Base-by-base conservation (phyloP, 257 asterid genomes). In the Oldenlandia corymbosa region DNA sequence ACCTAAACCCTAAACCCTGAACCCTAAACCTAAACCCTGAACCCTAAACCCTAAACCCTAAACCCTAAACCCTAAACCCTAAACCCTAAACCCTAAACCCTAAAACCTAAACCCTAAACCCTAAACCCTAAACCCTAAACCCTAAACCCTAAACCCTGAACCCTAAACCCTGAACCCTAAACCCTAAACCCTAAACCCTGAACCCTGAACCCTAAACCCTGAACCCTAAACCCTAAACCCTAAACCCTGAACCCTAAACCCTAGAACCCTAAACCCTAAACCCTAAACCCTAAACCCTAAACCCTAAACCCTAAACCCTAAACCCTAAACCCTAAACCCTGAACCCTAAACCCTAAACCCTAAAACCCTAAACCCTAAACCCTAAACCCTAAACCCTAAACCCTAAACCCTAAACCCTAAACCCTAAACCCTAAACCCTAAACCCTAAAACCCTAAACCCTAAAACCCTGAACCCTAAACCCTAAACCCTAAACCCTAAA, bases 381-480 rank as follows among this genome's bases (percentile, higher is more conserved):
- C 67, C 67, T 46, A 62, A 62, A 42, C 67, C 67, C 56, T 42
- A 62, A 62, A 62, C 67, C 67, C 67, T 62, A 62, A 62, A 62
- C 67, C 67, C 67, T 62, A 62, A 62, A 62, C 67, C 67, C 67
- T 43, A 43, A 62, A 62, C 56, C 67, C 67, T 60, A 42, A 62
- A 62, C 55, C 67, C 67, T 45, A 42, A 62, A 42, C 55, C 67
- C 56, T 24, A 42, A 62, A 42, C 55, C 67, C 56, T 42, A 62
- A 62, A 42, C 67, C 67, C 56, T 42, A 62, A 62, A 62, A 42
- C 67, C 67, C 56, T 42, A 62, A 62, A 42, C 67, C 67, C 56
- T 42, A n/a, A 62, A 62, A 42, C 66, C 67, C 56, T 23, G 20
- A 62, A 42, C 54, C 67, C 45, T 23, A 4, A 62, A 62, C 3